phyloP scores from a whole-genome alignment of 306 rosid species.

The Prinsepia uniflora region DNA sequence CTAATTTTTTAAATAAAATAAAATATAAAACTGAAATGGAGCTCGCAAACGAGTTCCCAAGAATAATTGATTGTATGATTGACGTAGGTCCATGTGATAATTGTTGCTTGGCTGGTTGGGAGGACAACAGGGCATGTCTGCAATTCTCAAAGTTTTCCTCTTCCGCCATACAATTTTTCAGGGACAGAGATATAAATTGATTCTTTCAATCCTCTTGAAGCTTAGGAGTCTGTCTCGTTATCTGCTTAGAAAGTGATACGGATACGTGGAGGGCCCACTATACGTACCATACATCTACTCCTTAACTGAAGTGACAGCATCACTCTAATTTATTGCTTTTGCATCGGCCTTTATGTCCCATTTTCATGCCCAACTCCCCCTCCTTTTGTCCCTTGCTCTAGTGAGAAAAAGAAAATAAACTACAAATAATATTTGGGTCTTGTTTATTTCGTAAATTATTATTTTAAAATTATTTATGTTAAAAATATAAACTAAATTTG shows the following conservation, averaged over 20 bases:
- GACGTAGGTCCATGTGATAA: neutral
- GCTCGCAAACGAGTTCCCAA: too few species aligned
- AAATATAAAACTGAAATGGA: too few species aligned
- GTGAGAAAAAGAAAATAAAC: neutral
- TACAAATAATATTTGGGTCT: too few species aligned
- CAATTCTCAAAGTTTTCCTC: conserved; percentile 8
- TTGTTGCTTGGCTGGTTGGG: neutral
- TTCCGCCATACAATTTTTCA: conserved; percentile 15
- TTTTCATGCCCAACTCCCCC: conserved; percentile 19
- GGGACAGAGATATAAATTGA: conserved; percentile 22
- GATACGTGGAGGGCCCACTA: conserved; percentile 23
- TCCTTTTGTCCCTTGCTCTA: conserved; percentile 20
- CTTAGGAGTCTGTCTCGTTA: conserved; percentile 22
- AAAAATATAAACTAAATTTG: too few species aligned
- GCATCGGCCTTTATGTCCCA: conserved; percentile 27
- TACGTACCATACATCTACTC: conserved; percentile 16
- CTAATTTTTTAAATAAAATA: too few species aligned
- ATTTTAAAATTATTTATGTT: too few species aligned
- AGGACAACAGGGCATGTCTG: neutral
- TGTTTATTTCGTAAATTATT: too few species aligned
- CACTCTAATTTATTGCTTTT: conserved; percentile 27
- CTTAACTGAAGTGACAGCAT: conserved; percentile 21
- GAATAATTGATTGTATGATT: neutral
- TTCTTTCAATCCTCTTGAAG: conserved; percentile 19
- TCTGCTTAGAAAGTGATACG: conserved; percentile 25